These are phyloP conservation scores for Ceratobasidium sp. DNA, from an alignment of 1,284 basidiomycete genomes.

Conservation along the genomic window DNA sequence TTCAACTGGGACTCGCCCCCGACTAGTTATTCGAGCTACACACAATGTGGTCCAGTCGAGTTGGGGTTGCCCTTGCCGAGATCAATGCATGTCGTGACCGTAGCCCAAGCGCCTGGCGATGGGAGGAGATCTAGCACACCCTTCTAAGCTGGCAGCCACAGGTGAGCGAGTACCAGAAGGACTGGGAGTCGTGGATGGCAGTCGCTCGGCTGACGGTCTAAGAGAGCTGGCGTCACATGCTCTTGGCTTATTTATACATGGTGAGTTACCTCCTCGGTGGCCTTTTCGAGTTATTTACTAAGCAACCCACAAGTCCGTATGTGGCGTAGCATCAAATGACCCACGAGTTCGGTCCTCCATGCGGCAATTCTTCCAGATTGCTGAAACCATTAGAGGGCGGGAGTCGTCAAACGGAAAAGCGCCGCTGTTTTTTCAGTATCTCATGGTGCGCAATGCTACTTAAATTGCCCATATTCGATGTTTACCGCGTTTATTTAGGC, in stretches of 20 bases:
- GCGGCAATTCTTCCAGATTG: conserved; percentile 10
- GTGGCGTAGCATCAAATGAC: neutral
- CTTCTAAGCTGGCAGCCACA: neutral
- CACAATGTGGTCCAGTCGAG: neutral
- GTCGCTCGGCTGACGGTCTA: neutral
- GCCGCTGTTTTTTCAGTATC: neutral
- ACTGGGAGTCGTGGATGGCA: neutral
- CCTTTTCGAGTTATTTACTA: neutral
- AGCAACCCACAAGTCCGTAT: neutral
- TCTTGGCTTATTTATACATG: conserved; percentile 18
- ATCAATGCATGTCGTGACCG: neutral
- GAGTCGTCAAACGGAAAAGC: neutral
- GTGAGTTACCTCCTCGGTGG: neutral
- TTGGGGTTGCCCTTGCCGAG: neutral
- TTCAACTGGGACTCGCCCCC: neutral
- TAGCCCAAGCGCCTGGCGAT: neutral
- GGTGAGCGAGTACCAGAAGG: neutral
- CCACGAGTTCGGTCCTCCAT: conserved; percentile 9
- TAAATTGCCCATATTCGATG: too few species aligned
- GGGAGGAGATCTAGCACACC: neutral
- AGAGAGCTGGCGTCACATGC: conserved; percentile 16
- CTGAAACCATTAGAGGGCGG: neutral
- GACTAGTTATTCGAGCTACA: neutral
- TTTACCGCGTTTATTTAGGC: neutral
- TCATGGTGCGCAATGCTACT: neutral